Conservation (phyloP, 352 stramenopile genomes). For the Pythium guiyangense region DNA sequence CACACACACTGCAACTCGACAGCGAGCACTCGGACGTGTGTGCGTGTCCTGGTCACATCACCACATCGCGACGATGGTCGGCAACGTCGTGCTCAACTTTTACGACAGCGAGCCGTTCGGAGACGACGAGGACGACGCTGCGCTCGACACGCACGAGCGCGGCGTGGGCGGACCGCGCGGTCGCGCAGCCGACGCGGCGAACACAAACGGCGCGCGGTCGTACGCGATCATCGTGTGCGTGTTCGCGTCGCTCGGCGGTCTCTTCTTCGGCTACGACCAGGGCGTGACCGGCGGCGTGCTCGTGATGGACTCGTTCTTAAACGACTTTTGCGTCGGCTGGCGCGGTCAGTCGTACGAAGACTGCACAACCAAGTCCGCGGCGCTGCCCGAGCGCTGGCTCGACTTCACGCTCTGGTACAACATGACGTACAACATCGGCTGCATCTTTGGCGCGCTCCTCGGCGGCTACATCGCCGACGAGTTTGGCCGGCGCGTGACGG, state of each 20-base stretch:
- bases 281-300: constrained; percentile 33
- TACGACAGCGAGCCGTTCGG: neutral
- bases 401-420: constrained; percentile 29
- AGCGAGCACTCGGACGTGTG: neutral
- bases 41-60: neutral
- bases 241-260: constrained; percentile 30
- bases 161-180: neutral
- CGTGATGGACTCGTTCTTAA: constrained; percentile 31
- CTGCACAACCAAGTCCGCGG: constrained; percentile 12
- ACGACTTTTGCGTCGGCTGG: constrained; percentile 30
- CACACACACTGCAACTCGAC: neutral
- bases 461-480: constrained; percentile 26
- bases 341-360: constrained; percentile 18
- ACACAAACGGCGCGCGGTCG: constrained; percentile 20
- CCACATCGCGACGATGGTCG: neutral
- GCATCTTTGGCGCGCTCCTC: constrained; percentile 26
- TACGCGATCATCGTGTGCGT: constrained; percentile 37
- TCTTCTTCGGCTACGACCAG: constrained; percentile 42
- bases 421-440: constrained; percentile 31
- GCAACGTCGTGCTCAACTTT: constrained; percentile 2
- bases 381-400: constrained; percentile 23
- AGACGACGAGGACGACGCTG: neutral
- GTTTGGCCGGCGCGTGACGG: constrained; percentile 24
- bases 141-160: neutral
- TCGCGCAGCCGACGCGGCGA: neutral